Conservation (phyloP, 306 rosid genomes). For the Purshia tridentata region DNA sequence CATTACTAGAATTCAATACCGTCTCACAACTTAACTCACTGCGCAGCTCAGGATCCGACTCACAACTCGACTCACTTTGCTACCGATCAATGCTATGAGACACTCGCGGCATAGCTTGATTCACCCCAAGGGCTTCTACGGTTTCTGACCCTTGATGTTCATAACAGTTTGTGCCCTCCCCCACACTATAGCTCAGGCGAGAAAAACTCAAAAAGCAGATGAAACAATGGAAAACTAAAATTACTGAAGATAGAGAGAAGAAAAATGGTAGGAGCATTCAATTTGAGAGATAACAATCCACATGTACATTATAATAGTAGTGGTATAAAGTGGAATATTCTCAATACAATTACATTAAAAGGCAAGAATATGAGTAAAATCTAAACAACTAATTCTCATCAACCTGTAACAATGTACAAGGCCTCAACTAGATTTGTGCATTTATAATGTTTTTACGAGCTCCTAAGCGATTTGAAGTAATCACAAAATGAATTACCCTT, state of each 20-base stretch:
- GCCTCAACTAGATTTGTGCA: constrained; percentile 45
- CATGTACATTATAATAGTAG: constrained; percentile 47
- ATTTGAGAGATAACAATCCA: constrained; percentile 18
- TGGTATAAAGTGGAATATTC: constrained; percentile 29
- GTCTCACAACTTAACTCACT: too few species aligned
- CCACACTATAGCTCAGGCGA: too few species aligned
- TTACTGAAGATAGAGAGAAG: neutral
- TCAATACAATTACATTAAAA: constrained; percentile 39
- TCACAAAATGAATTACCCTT: constrained; percentile 31
- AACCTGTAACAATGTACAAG: constrained; percentile 61
- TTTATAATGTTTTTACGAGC: constrained; percentile 27
- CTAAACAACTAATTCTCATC: constrained; percentile 50
- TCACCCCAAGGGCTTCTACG: too few species aligned
- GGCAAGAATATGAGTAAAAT: constrained; percentile 38
- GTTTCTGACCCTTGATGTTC: too few species aligned
- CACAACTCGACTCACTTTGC: too few species aligned
- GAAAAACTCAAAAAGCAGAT: too few species aligned
- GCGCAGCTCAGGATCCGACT: too few species aligned
- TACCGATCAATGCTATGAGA: too few species aligned
- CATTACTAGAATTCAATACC: too few species aligned
- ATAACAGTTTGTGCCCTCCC: too few species aligned
- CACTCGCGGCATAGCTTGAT: too few species aligned
- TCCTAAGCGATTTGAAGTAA: constrained; percentile 35
- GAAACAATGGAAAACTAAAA: too few species aligned
- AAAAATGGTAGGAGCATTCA: constrained; percentile 10